A percentile compares a stretch with the other conserved stretches of the same genome.
Evolutionary conservation across 495 filamentous ascomycete species (phyloP).

Genomic region (Penicillium atrosanguineum): DNA sequence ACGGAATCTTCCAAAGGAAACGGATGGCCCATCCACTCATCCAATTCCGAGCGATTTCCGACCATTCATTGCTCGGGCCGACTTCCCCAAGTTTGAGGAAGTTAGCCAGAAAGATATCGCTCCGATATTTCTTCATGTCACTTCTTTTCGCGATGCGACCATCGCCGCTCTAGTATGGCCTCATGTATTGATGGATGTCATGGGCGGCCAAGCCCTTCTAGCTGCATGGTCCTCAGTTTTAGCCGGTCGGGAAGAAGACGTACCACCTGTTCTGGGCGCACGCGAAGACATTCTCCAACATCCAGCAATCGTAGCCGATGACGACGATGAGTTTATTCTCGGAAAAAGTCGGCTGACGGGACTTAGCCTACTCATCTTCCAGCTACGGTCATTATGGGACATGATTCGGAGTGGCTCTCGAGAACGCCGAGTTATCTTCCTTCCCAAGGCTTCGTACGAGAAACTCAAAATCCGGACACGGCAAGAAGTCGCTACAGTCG

Average conservation of each 20-base stretch:
- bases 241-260: slow-evolving; percentile 16
- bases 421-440: slow-evolving; percentile 8
- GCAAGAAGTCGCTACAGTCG: not conserved
- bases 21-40: slow-evolving; percentile 9
- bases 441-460: slow-evolving; percentile 4
- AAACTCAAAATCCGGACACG: not conserved
- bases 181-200: slow-evolving; percentile 49
- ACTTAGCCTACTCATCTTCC: slow-evolving; percentile 1
- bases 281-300: slow-evolving; percentile 13
- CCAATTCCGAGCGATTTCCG: slow-evolving; percentile 2
- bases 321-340: slow-evolving; percentile 1
- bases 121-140: slow-evolving; percentile 46
- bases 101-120: slow-evolving; percentile 40
- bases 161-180: slow-evolving; percentile 44
- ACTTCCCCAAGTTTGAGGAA: slow-evolving; percentile 25
- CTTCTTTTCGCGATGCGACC: slow-evolving; percentile 47
- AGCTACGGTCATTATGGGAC: slow-evolving; percentile 14
- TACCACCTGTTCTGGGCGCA: slow-evolving; percentile 18
- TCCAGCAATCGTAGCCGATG: not conserved
- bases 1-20: slow-evolving; percentile 23
- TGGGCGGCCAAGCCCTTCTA: slow-evolving; percentile 28
- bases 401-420: slow-evolving; percentile 5
- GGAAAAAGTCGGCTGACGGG: slow-evolving; percentile 9
- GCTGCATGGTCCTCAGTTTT: slow-evolving; percentile 19
- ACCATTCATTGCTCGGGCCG: slow-evolving; percentile 11